Evolutionary conservation across 345 rosid genomes (phyloP).

Genomic region (Heritiera littoralis): DNA sequence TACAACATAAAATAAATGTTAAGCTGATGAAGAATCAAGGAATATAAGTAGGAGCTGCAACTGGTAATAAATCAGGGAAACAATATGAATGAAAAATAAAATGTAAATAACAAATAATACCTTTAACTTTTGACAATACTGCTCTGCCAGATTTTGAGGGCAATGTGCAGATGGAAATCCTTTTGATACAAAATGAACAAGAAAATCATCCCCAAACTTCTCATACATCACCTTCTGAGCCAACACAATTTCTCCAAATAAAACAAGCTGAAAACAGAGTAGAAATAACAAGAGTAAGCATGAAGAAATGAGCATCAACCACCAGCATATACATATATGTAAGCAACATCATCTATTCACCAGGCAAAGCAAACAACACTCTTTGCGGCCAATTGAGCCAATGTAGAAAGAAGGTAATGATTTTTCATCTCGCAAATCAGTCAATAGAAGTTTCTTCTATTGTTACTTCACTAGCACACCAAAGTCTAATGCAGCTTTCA

Average conservation of each 20-base stretch:
- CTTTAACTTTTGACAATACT: constrained; percentile 91
- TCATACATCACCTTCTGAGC: constrained; percentile 97
- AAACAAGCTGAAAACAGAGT: constrained; percentile 51
- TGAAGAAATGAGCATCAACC: neutral
- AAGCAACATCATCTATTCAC: neutral
- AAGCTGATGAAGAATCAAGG: neutral
- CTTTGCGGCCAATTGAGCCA: neutral
- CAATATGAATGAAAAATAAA: neutral
- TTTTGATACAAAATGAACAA: constrained; percentile 58
- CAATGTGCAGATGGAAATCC: constrained; percentile 55
- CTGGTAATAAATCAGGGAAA: neutral
- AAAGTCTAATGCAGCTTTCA: neutral
- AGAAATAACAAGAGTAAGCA: neutral
- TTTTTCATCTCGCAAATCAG: neutral
- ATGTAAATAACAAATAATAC: constrained; percentile 29
- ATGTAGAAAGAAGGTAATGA: neutral
- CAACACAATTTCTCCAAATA: constrained; percentile 83
- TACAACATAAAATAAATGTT: neutral
- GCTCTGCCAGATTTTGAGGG: constrained; percentile 69
- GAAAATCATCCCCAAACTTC: constrained; percentile 80
- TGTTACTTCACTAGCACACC: neutral
- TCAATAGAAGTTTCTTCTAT: neutral
- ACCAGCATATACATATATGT: neutral
- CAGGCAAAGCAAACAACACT: neutral
- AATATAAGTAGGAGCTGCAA: neutral